A percentile compares a stretch with the other conserved stretches of the same genome.
Conservation (phyloP, 108 stramenopile genomes). For the Pseudonitzschia multiseries region DNA sequence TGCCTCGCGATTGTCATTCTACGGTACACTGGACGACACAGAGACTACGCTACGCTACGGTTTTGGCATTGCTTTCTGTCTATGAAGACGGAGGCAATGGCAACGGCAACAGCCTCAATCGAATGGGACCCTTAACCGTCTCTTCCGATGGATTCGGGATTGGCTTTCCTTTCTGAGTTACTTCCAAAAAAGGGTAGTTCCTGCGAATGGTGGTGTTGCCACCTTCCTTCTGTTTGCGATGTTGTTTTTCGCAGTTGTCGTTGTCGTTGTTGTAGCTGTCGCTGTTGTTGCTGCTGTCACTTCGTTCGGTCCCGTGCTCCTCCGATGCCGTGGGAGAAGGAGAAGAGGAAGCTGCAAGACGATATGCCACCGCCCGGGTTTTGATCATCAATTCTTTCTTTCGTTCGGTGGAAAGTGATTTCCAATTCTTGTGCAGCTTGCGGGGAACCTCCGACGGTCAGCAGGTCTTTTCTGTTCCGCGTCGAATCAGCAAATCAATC, state of each 20-base stretch:
- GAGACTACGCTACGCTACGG: too few relatives aligned
- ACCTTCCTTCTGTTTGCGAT: background rate
- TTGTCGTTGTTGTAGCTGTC: background rate
- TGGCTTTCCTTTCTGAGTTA: conserved; percentile 3
- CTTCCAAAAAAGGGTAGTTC: background rate
- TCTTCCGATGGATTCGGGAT: conserved; percentile 19
- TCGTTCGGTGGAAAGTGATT: conserved; percentile 7
- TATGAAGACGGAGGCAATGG: background rate
- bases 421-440: conserved; percentile 14
- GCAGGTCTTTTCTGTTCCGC: conserved; percentile 23
- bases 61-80: background rate
- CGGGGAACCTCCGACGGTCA: conserved; percentile 27
- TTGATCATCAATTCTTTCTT: conserved; percentile 31
- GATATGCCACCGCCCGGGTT: conserved; percentile 17
- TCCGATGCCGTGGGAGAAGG: background rate
- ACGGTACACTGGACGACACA: too few relatives aligned
- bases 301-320: background rate
- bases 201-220: background rate
- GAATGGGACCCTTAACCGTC: conserved; percentile 21
- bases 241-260: background rate
- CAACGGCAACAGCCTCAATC: conserved; percentile 13
- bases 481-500: conserved; percentile 14
- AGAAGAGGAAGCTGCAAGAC: background rate
- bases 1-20: too few relatives aligned
- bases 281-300: background rate